Percentiles rank a stretch among this genome's conserved stretches.
Evolutionary conservation across 2,329 filamentous ascomycete genomes (phyloP).

Genomic region (Amylocarpus encephaloides): DNA sequence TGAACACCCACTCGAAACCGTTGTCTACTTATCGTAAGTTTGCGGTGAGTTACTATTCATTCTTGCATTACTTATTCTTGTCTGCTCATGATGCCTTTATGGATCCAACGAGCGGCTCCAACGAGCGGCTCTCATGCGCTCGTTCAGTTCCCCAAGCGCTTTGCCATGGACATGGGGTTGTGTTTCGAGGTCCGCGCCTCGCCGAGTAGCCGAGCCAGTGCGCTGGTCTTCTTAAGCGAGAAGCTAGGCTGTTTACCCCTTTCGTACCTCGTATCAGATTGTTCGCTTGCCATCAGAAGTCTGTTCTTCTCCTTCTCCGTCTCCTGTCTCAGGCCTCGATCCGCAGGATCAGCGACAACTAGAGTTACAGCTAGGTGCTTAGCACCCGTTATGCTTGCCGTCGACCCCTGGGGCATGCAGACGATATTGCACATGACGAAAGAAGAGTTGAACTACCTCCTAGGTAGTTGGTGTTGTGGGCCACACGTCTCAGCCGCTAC

Average conservation of each 20-base stretch:
- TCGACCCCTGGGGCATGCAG: not conserved
- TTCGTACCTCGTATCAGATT: conserved; percentile 9
- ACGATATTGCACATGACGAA: not conserved
- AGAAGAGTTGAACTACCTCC: not conserved
- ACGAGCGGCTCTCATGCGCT: no score
- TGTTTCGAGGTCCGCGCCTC: no score
- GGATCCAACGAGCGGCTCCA: no score
- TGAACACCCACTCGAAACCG: not conserved
- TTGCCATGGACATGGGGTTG: not conserved
- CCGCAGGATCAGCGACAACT: conserved; percentile 10
- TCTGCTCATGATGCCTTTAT: no score
- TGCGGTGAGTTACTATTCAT: no score
- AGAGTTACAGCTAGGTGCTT: conserved; percentile 3
- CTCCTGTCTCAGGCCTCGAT: conserved; percentile 2
- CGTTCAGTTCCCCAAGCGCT: not conserved
- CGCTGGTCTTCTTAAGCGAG: not conserved
- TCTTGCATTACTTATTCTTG: no score
- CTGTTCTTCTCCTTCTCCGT: not conserved
- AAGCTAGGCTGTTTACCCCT: not conserved
- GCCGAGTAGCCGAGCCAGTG: no score
- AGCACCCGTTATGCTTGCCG: conserved; percentile 1
- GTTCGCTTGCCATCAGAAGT: not conserved
- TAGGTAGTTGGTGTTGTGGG: not conserved
- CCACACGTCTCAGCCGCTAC: not conserved
- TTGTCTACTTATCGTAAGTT: not conserved